phyloP scores from a whole-genome alignment of 2,329 filamentous ascomycete genomes.

The Diaporthe longicolla region DNA sequence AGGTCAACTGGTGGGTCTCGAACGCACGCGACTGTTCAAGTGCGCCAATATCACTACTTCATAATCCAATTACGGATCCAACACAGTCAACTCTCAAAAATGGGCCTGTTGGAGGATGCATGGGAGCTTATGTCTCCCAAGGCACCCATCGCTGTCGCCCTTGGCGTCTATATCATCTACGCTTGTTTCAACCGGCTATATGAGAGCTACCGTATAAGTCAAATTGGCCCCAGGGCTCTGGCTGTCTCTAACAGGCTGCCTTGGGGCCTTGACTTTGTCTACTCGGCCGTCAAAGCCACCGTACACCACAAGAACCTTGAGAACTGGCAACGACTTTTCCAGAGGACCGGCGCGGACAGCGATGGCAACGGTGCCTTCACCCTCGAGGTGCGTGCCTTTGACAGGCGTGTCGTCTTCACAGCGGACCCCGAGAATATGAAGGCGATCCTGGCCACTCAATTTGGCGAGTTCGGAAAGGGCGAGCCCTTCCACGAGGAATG shows the following conservation, averaged over 20 bases:
- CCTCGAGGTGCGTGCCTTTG: slow-evolving; percentile 69
- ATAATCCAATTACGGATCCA: background rate
- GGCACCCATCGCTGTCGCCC: slow-evolving; percentile 54
- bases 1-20: too few species aligned
- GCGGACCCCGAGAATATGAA: slow-evolving; percentile 92
- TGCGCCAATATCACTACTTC: background rate
- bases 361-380: slow-evolving; percentile 68
- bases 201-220: slow-evolving; percentile 60
- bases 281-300: slow-evolving; percentile 66
- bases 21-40: background rate
- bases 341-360: slow-evolving; percentile 63
- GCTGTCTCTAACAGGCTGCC: slow-evolving; percentile 57
- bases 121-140: slow-evolving; percentile 61
- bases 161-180: slow-evolving; percentile 56
- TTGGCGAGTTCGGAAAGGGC: slow-evolving; percentile 88
- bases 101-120: slow-evolving; percentile 66
- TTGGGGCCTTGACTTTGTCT: slow-evolving; percentile 77
- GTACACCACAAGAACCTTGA: slow-evolving; percentile 70
- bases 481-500: slow-evolving; percentile 80
- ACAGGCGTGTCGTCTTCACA: slow-evolving; percentile 78
- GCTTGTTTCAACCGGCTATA: slow-evolving; percentile 55
- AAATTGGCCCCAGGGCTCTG: slow-evolving; percentile 60
- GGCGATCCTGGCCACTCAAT: slow-evolving; percentile 89
- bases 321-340: slow-evolving; percentile 71
- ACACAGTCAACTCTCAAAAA: slow-evolving; percentile 47